A percentile compares a stretch with the other conserved stretches of the same genome.
Conservation (phyloP, 768 basidiomycete genomes). For the Coprinopsis sp. region DNA sequence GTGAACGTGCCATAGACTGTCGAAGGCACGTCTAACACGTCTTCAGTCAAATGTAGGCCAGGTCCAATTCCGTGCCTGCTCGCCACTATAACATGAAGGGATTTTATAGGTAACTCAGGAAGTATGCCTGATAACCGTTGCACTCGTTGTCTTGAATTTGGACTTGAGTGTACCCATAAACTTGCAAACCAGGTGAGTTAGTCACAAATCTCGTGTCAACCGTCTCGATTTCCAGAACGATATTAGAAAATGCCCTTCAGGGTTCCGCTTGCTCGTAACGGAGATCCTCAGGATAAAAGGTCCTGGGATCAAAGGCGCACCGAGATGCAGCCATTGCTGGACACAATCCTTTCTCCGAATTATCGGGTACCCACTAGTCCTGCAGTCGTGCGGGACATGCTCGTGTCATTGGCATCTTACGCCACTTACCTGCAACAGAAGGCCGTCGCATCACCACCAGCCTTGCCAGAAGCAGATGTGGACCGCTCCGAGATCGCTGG, state of each 20-base stretch:
- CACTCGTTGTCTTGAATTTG: conserved; percentile 43
- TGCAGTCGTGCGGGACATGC: background rate
- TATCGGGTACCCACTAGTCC: conserved; percentile 2
- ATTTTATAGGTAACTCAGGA: conserved; percentile 45
- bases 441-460: background rate
- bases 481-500: too few species aligned
- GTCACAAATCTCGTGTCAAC: background rate
- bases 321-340: background rate
- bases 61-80: background rate
- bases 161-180: conserved; percentile 45
- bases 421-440: background rate
- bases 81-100: background rate
- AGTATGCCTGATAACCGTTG: conserved; percentile 44
- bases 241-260: conserved; percentile 10
- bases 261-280: background rate
- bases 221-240: background rate
- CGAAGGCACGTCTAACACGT: background rate
- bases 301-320: background rate
- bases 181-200: conserved; percentile 41
- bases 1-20: background rate
- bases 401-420: background rate
- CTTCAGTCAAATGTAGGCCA: conserved; percentile 26
- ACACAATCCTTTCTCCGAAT: background rate
- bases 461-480: background rate
- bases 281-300: background rate